Base-by-base conservation (phyloP, 441 rosid species). In the Euphorbia celastroides region DNA sequence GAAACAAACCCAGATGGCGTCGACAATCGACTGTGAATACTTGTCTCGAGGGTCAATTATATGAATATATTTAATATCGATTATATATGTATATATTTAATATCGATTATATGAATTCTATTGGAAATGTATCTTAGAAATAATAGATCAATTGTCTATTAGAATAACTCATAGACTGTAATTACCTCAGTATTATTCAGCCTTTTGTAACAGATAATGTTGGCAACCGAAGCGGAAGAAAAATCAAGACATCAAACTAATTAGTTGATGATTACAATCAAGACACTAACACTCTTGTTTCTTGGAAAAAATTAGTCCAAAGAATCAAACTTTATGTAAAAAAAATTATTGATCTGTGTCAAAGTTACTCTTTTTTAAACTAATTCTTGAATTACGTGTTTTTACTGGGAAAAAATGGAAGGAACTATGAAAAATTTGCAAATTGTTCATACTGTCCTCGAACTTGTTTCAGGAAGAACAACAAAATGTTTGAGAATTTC, bases 121-220 rank as follows among this genome's bases (percentile, higher is more conserved):
- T n/a, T n/a, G n/a, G n/a, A n/a, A n/a, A 23, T 11, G 25, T 55
- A 12, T 17, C 31, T 55, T 26, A 1, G 0, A 13, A 12, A 12
- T 0, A 44, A 10, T 19, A 14, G 13, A n/a, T 13, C 25, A 12
- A 57, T 12, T 22, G 27, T 0, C 27, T 8, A 31, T 20, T 27
- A 5, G 19, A 50, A 14, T 41, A 12, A n/a, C n/a, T n/a, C n/a
- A n/a, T n/a, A n/a, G n/a, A n/a, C n/a, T n/a, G n/a, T n/a, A n/a
- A n/a, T 57, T 69, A 71, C 81, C 81, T 74, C 76, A 65, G 66
- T 48, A 52, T 74, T 65, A n/a, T 26, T 31, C 67, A 78, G 25
- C 66, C 81, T 78, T 70, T 28, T 42, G n/a, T 23, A 42, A 46
- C 9, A 27, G 13, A 34, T n/a, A n/a, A n/a, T n/a, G n/a, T n/a